Evolutionary conservation across 345 rosid genomes (phyloP).

Genomic region (Streptanthus diversifolius): DNA sequence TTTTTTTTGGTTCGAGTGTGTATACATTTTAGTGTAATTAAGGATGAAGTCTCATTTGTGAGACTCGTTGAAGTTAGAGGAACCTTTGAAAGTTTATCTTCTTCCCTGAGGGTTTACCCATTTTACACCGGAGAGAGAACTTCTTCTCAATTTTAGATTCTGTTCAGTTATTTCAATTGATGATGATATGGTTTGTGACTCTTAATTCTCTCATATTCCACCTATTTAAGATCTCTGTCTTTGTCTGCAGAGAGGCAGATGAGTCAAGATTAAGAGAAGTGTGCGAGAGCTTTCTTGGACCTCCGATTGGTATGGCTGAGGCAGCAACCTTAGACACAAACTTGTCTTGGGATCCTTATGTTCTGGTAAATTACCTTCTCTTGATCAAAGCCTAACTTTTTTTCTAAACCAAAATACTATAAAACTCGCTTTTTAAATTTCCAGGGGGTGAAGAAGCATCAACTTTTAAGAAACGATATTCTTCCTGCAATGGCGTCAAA

Average conservation of each 20-base stretch:
- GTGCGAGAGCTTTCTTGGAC: slow-evolving; percentile 93
- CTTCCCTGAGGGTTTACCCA: neutral
- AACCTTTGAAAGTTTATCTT: neutral
- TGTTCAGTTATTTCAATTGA: neutral
- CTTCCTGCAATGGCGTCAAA: slow-evolving; percentile 98
- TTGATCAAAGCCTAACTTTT: neutral
- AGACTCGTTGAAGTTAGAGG: neutral
- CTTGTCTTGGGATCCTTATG: slow-evolving; percentile 83
- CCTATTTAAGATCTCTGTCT: neutral
- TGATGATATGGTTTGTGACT: neutral
- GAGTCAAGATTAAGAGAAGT: slow-evolving; percentile 94
- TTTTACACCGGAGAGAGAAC: neutral
- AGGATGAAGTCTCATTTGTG: neutral
- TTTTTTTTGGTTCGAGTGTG: neutral
- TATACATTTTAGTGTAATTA: neutral
- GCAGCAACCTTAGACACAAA: slow-evolving; percentile 46
- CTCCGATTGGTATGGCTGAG: slow-evolving; percentile 86
- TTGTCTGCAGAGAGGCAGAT: slow-evolving; percentile 79
- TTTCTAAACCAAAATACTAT: neutral
- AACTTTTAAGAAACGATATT: slow-evolving; percentile 76
- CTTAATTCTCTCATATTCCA: neutral
- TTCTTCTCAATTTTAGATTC: neutral
- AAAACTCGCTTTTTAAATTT: slow-evolving; percentile 10
- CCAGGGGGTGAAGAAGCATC: slow-evolving; percentile 94
- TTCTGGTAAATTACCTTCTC: slow-evolving; percentile 59